Base-by-base conservation (phyloP, 768 basidiomycete genomes). In the Rhodotorula taiwanensis region DNA sequence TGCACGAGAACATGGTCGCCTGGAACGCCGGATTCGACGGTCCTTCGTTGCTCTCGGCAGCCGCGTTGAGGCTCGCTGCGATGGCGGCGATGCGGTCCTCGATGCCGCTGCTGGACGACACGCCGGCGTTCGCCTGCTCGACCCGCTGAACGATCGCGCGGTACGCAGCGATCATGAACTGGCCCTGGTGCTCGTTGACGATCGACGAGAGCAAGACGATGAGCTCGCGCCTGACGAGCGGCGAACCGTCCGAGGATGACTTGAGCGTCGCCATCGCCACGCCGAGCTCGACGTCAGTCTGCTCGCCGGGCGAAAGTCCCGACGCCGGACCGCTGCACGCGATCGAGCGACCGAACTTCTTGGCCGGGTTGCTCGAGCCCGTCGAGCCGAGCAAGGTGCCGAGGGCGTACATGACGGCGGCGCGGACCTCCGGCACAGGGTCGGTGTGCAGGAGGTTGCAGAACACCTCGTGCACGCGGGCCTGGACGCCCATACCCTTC, bases 141-240 rank as follows among this genome's bases (percentile, higher is more conserved):
- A 51, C 64, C 48, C 94, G 88, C 74, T 93, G 89, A 73, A 95
- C 92, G 84, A 89, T 89, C 74, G 95, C 93, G 14, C 90, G 78
- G 93, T 94, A 98, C 2, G 94, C 92, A 66, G 94, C 95, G 43
- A 92, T 84, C 52, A 94, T 89, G 71, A 98, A 91, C 78, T 89
- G 89, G 11, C 94, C 95, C 59, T 91, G 79, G 89, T 93, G 97
- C 75, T 98, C 94, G 75, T 91, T 88, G 42, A 93, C 92, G 27
- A 98, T 79, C 71, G 88, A 90, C 72, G 89, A 92, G 59, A 98
- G 84, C 43, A 98, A 81, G 43, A 97, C 83, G 39, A 97, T 79
- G 27, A 97, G 79, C 75, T 98, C 95, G 77, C 95, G 95, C 62
- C 94, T 80, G 16, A 93, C 94, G 86, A 95, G 89, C 0, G 95